phyloP scores from a whole-genome alignment of 176 grass and related monocot species.

The Alopecurus myosuroides region DNA sequence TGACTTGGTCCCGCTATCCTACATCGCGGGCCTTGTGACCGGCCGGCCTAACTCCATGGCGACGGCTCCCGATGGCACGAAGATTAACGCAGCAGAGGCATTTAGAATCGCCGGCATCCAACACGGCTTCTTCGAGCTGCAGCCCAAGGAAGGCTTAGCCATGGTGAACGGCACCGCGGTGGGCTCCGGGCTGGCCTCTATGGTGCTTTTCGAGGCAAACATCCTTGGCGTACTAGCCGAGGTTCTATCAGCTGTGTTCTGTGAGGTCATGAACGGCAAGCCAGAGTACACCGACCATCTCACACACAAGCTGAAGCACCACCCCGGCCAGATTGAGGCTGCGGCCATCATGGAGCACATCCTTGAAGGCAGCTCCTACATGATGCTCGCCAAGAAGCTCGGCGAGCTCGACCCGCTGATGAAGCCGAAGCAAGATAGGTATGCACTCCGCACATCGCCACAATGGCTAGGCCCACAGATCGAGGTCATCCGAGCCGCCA shows the following conservation, averaged over 20 bases:
- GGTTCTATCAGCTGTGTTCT: conserved; percentile 70
- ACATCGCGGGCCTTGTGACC: conserved; percentile 69
- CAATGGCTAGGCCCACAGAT: conserved; percentile 77
- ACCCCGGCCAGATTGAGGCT: conserved; percentile 85
- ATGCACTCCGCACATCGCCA: conserved; percentile 57
- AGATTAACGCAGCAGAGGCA: conserved; percentile 42
- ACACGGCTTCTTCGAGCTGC: conserved; percentile 61
- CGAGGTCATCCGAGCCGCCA: conserved; percentile 65
- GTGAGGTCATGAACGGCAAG: conserved; percentile 88
- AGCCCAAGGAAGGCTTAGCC: conserved; percentile 88
- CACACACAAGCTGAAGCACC: conserved; percentile 88
- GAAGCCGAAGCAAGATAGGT: conserved; percentile 95
- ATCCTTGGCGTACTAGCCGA: conserved; percentile 52
- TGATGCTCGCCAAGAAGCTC: conserved; percentile 57
- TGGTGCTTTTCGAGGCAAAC: conserved; percentile 71
- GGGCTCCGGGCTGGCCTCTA: conserved; percentile 68
- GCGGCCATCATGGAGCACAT: conserved; percentile 74
- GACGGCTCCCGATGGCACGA: conserved; percentile 16
- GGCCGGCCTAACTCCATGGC: conserved; percentile 56
- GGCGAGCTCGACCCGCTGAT: conserved; percentile 65
- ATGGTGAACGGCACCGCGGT: conserved; percentile 88
- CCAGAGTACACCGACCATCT: conserved; percentile 84
- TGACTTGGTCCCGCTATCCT: conserved; percentile 74
- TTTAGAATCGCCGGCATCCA: conserved; percentile 53
- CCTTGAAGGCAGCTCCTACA: conserved; percentile 41